phyloP scores from a whole-genome alignment of 176 grass and related monocot species.

The Carex parvula region DNA sequence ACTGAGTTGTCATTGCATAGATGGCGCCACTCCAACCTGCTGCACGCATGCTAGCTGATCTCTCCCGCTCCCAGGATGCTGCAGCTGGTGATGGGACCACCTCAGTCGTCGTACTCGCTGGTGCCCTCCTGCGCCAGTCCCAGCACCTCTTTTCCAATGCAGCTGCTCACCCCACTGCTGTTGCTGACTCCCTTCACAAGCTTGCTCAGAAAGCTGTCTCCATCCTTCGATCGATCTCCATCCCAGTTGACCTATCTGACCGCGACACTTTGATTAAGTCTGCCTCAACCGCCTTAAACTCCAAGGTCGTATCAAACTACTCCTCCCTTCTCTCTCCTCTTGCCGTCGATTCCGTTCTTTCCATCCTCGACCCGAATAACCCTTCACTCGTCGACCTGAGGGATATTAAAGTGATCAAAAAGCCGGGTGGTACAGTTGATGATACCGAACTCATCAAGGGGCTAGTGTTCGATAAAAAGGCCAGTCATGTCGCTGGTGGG shows the following conservation, averaged over 20 bases:
- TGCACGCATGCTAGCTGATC: slow-evolving; percentile 82
- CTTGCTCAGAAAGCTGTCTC: slow-evolving; percentile 53
- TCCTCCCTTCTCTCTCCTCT: slow-evolving; percentile 74
- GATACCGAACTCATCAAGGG: slow-evolving; percentile 72
- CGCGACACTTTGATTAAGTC: slow-evolving; percentile 78
- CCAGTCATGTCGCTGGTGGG: slow-evolving; percentile 65
- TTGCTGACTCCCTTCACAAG: slow-evolving; percentile 65
- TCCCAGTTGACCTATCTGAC: slow-evolving; percentile 69
- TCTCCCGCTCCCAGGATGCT: slow-evolving; percentile 79
- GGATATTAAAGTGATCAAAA: slow-evolving; percentile 74
- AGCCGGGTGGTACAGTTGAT: slow-evolving; percentile 74
- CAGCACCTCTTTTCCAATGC: slow-evolving; percentile 47
- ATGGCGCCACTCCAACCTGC: slow-evolving; percentile 78
- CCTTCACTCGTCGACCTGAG: slow-evolving; percentile 72
- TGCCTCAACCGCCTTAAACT: slow-evolving; percentile 75
- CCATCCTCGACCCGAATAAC: slow-evolving; percentile 70
- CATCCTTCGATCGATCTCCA: slow-evolving; percentile 61
- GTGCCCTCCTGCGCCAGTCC: slow-evolving; percentile 48
- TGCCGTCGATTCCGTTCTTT: slow-evolving; percentile 67
- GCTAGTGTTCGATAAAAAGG: slow-evolving; percentile 90
- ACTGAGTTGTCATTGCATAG: slow-evolving; percentile 82
- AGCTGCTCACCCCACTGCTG: slow-evolving; percentile 63
- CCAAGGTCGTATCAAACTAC: slow-evolving; percentile 88
- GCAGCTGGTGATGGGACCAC: slow-evolving; percentile 78
- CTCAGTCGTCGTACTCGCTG: slow-evolving; percentile 66